These are phyloP conservation scores for Periconia digitata DNA, from an alignment of 2,329 filamentous ascomycete genomes.

Conservation along the genomic window DNA sequence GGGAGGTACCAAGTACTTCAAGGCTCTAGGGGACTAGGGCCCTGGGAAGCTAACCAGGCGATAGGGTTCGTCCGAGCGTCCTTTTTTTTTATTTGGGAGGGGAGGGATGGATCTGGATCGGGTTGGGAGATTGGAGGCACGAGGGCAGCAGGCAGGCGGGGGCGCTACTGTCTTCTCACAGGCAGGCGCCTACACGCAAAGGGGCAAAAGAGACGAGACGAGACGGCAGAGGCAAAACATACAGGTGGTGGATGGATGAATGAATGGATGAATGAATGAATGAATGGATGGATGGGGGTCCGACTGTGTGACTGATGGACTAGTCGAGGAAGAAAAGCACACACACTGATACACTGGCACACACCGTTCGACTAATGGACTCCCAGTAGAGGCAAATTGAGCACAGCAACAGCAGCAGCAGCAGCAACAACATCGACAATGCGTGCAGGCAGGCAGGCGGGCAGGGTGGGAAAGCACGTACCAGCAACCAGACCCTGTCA, in stretches of 20 bases:
- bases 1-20: constrained; percentile 24
- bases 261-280: constrained; percentile 41
- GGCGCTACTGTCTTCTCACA: constrained; percentile 39
- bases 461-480: constrained; percentile 31
- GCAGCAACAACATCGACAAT: constrained; percentile 35
- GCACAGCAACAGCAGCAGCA: background rate
- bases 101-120: constrained; percentile 42
- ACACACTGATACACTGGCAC: no score
- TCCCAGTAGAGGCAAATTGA: no score
- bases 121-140: constrained; percentile 39
- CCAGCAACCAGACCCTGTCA: constrained; percentile 36
- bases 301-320: no score
- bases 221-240: constrained; percentile 44
- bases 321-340: no score
- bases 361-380: constrained; percentile 45
- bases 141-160: constrained; percentile 37
- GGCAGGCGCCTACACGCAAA: constrained; percentile 41
- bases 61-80: constrained; percentile 47
- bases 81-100: constrained; percentile 6
- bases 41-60: constrained; percentile 43
- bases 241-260: constrained; percentile 41
- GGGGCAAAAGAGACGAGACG: constrained; percentile 42
- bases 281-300: no score
- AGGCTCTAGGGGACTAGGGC: constrained; percentile 9
- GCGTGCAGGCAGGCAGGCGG: no score